phyloP scores from a whole-genome alignment of 202 grass and related monocot genomes.

The Panicum virgatum region DNA sequence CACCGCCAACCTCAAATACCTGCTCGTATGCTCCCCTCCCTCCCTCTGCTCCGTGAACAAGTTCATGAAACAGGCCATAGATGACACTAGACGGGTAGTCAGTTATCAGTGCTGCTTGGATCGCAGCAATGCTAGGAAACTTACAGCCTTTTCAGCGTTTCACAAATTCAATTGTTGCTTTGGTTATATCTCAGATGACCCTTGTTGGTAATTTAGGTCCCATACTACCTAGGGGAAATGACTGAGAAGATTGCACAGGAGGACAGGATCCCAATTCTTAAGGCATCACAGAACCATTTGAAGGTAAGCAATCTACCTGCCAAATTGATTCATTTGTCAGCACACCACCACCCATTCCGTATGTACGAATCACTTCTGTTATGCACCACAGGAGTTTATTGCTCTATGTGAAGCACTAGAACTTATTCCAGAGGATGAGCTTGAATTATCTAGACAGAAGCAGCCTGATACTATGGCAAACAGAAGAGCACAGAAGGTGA shows the following conservation, averaged over 20 bases:
- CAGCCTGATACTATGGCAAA: constrained; percentile 55
- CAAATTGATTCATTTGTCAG: not conserved
- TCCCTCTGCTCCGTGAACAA: not conserved
- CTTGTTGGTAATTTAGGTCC: constrained; percentile 48
- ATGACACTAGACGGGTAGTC: not conserved
- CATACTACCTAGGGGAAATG: constrained; percentile 81
- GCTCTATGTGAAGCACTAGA: constrained; percentile 82
- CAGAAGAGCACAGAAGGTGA: constrained; percentile 80
- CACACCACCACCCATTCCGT: not conserved
- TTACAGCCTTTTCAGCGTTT: not conserved
- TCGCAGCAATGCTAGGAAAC: not conserved
- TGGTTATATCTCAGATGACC: not conserved
- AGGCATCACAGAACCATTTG: constrained; percentile 68
- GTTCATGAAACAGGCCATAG: not conserved
- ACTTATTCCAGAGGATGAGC: constrained; percentile 76
- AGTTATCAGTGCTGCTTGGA: not conserved
- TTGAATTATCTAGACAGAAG: constrained; percentile 52
- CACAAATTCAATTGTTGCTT: not conserved
- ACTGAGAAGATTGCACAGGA: constrained; percentile 68
- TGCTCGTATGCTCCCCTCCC: constrained; percentile 39
- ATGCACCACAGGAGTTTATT: constrained; percentile 72
- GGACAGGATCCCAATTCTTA: constrained; percentile 63
- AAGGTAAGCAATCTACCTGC: constrained; percentile 48
- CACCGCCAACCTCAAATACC: constrained; percentile 52
- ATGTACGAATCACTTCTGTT: not conserved